These are phyloP conservation scores for Mimosa pudica DNA, from an alignment of 306 rosid species.

Conservation along the genomic window DNA sequence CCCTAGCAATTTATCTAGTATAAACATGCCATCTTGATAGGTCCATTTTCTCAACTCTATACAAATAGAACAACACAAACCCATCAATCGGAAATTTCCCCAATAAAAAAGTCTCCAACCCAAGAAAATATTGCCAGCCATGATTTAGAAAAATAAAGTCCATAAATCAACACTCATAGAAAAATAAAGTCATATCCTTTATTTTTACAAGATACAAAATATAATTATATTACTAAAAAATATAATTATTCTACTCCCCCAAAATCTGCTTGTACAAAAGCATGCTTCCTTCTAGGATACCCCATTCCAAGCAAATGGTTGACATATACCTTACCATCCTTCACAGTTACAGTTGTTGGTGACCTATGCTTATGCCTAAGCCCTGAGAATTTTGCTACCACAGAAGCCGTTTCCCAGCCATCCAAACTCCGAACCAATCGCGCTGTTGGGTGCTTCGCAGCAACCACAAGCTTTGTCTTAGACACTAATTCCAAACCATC, in stretches of 20 bases:
- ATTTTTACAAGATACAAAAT: neutral
- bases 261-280: slow-evolving; percentile 79
- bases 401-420: slow-evolving; percentile 84
- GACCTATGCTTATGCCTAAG: slow-evolving; percentile 60
- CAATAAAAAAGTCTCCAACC: too few relatives aligned
- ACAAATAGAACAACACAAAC: too few relatives aligned
- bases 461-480: slow-evolving; percentile 74
- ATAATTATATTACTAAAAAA: neutral
- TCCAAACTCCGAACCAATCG: slow-evolving; percentile 79
- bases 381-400: slow-evolving; percentile 61
- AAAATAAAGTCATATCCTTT: neutral
- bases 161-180: too few relatives aligned
- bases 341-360: slow-evolving; percentile 80
- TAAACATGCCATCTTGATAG: too few relatives aligned
- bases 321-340: slow-evolving; percentile 82
- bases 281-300: slow-evolving; percentile 84
- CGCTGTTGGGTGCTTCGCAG: slow-evolving; percentile 67
- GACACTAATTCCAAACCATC: slow-evolving; percentile 78
- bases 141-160: too few relatives aligned
- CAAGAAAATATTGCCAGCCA: too few relatives aligned
- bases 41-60: too few relatives aligned
- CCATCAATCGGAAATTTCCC: too few relatives aligned
- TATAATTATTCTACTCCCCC: neutral
- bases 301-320: slow-evolving; percentile 76
- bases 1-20: too few relatives aligned